phyloP scores from a whole-genome alignment of 805 yeast species.

The Saccharomycopsis fodiens region DNA sequence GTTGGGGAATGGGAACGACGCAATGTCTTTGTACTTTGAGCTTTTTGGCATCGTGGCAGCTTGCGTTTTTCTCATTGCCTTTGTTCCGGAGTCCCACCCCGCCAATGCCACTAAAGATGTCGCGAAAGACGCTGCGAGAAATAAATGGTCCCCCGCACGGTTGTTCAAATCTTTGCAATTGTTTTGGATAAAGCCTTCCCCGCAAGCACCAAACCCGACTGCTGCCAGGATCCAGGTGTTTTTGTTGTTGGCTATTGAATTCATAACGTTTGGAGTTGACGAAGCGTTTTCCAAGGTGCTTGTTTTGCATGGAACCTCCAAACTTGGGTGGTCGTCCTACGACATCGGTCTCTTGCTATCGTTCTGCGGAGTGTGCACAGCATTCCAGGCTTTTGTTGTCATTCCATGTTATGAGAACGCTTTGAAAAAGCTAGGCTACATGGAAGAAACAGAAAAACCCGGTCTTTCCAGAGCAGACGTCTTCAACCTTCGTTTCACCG shows the following conservation, averaged over 20 bases:
- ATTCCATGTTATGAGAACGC: slow-evolving; percentile 41
- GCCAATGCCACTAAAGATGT: slow-evolving; percentile 4
- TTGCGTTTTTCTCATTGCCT: slow-evolving; percentile 29
- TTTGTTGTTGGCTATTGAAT: slow-evolving; percentile 40
- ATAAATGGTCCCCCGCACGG: slow-evolving; percentile 21
- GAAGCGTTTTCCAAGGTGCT: slow-evolving; percentile 35
- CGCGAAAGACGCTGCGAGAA: too few relatives aligned
- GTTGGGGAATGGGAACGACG: slow-evolving; percentile 24
- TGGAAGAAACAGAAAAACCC: slow-evolving; percentile 31
- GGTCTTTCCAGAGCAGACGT: slow-evolving; percentile 32
- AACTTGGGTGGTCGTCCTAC: slow-evolving; percentile 46
- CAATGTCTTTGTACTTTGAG: slow-evolving; percentile 28
- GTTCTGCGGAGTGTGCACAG: slow-evolving; percentile 40
- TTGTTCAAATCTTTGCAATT: slow-evolving; percentile 42
- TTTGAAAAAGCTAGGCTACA: slow-evolving; percentile 26
- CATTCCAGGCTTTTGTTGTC: slow-evolving; percentile 39
- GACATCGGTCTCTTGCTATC: slow-evolving; percentile 52
- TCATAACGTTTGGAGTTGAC: slow-evolving; percentile 33
- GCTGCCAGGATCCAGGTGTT: slow-evolving; percentile 41
- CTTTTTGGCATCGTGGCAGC: slow-evolving; percentile 27
- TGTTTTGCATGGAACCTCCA: slow-evolving; percentile 45
- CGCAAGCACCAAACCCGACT: slow-evolving; percentile 30
- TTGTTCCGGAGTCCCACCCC: slow-evolving; percentile 49
- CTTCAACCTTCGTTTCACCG: slow-evolving; percentile 28
- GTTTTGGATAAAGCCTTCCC: slow-evolving; percentile 35